Evolutionary conservation across 306 rosid species (phyloP), one percentile per base, ranked within the genome.

Genomic region (Begonia loranthoides): DNA sequence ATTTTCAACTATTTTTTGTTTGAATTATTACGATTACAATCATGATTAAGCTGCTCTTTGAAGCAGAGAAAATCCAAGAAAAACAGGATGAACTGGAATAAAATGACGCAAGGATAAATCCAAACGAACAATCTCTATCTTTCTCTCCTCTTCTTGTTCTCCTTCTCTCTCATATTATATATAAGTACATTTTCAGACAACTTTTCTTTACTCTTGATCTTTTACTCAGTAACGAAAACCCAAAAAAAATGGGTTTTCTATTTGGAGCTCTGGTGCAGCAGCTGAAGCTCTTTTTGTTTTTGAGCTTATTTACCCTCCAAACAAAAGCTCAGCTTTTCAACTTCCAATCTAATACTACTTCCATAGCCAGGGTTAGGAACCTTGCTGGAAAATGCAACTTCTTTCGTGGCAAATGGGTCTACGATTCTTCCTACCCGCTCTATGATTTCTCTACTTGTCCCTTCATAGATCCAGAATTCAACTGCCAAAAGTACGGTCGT

Each of bases 401-500:
- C 61, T 85, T 70, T 66, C 51, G 52, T 0, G 97, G 97, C 0
- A 59, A 70, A 41, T 90, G 97, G 97, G 93, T 80, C 0, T 82
- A 73, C 51, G 97, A 90, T 24, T 59, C 76, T 61, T 70, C 85
- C 0, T 78, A 85, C 54, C 92, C 97, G 67, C 83, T 73, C 43
- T 90, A 85, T 59, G 73, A 79, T 45, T 60, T 89, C 15, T 70
- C 85, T 17, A 41, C 68, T 1, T 90, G 97, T 34, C 95, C 92
- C 61, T 90, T 90, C 72, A 45, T 90, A 72, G 97, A 90, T 78
- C 83, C 94, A 52, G 83, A 90, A 54, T 90, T 90, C 70, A 55
- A 85, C 68, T 90, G 97, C 72, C 81, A 79, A 14, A 85, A 89
- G 52, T 67, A 68, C 11, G 90, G 92, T 49, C 85, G 97, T 3